These are phyloP conservation scores for Boletus coccyginus DNA, from an alignment of 768 basidiomycete genomes.

Conservation along the genomic window DNA sequence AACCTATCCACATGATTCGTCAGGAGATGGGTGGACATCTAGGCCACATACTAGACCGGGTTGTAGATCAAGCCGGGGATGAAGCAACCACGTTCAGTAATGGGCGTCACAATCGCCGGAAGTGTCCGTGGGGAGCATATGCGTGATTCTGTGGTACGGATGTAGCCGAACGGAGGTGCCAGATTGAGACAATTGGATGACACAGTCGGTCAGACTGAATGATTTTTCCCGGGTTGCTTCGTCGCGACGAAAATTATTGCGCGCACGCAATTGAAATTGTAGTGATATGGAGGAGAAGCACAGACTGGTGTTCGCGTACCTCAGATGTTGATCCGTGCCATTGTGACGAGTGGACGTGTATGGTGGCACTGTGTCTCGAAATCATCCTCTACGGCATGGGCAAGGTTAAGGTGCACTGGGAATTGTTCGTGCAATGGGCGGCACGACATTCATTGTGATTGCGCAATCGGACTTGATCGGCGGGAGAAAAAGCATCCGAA, in stretches of 20 bases:
- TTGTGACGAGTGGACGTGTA: not conserved
- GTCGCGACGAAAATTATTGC: not conserved
- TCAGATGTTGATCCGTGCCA: constrained; percentile 7
- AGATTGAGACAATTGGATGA: constrained; percentile 17
- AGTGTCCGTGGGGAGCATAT: constrained; percentile 21
- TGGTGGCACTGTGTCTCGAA: constrained; percentile 1
- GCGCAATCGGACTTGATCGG: constrained; percentile 34
- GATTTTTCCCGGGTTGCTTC: constrained; percentile 7
- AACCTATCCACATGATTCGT: not conserved
- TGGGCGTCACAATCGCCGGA: constrained; percentile 18
- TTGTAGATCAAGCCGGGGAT: constrained; percentile 3
- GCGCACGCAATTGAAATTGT: not conserved
- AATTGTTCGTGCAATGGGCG: constrained; percentile 10
- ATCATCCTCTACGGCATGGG: not conserved
- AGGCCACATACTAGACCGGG: not conserved
- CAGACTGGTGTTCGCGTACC: constrained; percentile 9
- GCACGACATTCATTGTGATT: constrained; percentile 19
- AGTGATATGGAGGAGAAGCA: not conserved
- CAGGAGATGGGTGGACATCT: constrained; percentile 5
- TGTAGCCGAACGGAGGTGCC: constrained; percentile 27
- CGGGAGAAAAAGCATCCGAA: constrained; percentile 30
- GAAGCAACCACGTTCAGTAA: not conserved
- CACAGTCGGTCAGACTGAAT: constrained; percentile 7
- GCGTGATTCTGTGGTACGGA: constrained; percentile 16
- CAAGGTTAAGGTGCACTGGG: constrained; percentile 8